Evolutionary conservation across 768 basidiomycete species (phyloP), one percentile per base, ranked within the genome.

Genomic region (Strobilomyces dryophilus): DNA sequence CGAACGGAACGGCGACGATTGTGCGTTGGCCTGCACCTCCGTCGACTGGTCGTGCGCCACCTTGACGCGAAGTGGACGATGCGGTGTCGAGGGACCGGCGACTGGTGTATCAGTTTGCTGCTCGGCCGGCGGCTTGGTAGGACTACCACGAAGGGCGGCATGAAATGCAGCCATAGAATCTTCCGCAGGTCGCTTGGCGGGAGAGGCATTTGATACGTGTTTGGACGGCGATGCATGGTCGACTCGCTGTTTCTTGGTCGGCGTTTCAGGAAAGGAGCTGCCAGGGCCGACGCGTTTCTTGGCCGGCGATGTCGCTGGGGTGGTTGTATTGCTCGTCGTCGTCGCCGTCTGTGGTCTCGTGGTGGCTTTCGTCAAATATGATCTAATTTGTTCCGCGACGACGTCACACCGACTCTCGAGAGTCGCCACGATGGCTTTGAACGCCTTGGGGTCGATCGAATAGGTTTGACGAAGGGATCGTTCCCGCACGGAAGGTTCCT

Each of bases 201-300:
- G 56, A 14, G 61, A 63, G 26, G 14, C 41, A 12, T 49, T 58
- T 7, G 55, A 56, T 15, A 54, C 49, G 17, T 55, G 49, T 37
- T 66, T 64, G 24, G 27, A 35, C 4, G 53, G 55, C 2, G 49
- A 49, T 32, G 57, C 47, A 8, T 57, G 44, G 9, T 68, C 67
- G 4, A 66, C 45, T 49, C 69, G 76, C 35, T 68, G 67, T 57
- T 66, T 75, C 55, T 79, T 79, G 29, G 68, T 71, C 0, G 78
- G 79, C 5, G 78, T 74, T 48, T 70, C 66, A 5, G 75, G 74
- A 49, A 73, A 50, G 54, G 68, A 26, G 26, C 68, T 39, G 24
- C 65, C 17, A 49, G 71, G 41, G 61, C 74, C 52, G 1, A 42
- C 37, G 6, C 72, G 74, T 61, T 78, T 80, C 53, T 4, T 66